Evolutionary conservation across 441 rosid genomes (phyloP), one percentile per base, ranked within the genome.

Genomic region (Aleurites moluccanus): DNA sequence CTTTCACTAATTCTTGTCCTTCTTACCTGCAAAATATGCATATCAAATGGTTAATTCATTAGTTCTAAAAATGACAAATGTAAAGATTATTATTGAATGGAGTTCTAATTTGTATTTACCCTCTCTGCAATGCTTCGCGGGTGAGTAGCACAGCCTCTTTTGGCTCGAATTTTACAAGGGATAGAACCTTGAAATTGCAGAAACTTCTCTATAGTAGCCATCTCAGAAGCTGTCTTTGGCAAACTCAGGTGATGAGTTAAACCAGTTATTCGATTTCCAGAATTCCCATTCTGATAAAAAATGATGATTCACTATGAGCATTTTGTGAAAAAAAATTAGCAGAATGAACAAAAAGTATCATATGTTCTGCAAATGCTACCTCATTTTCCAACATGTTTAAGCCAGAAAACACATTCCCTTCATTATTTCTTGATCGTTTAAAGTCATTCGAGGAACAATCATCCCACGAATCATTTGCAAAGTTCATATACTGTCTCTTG

Each of bases 81-180:
- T 2, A 50, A 68, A 49, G 42, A 20, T n/a, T 23, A 20, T 23
- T 11, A 64, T 6, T 49, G 45, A 33, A 45, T 64, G 56, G 47
- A 44, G 9, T 50, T 18, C 6, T 38, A 64, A 49, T 30, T 55
- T 70, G 53, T 42, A 75, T 33, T 50, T 86, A 91, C 96, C 88
- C 96, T 88, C 79, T 91, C 96, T 9, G 96, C 96, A 47, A 91
- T 88, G 83, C 92, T 91, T 60, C 93, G 86, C 10, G 96, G 96
- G 73, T 91, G 96, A 70, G 93, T 91, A 14, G 96, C 96, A 47
- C 75, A 91, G 38, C 96, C 96, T 60, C 96, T 68, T 75, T 88
- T 91, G 49, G 96, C 96, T 50, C 96, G 82, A 72, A 86, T 84
- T 80, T 91, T 91, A 76, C 88, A 86, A 16, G 93, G 93, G 25